Conservation (phyloP, 2,329 filamentous ascomycete genomes). For the Phyllosticta paracitricarpa region DNA sequence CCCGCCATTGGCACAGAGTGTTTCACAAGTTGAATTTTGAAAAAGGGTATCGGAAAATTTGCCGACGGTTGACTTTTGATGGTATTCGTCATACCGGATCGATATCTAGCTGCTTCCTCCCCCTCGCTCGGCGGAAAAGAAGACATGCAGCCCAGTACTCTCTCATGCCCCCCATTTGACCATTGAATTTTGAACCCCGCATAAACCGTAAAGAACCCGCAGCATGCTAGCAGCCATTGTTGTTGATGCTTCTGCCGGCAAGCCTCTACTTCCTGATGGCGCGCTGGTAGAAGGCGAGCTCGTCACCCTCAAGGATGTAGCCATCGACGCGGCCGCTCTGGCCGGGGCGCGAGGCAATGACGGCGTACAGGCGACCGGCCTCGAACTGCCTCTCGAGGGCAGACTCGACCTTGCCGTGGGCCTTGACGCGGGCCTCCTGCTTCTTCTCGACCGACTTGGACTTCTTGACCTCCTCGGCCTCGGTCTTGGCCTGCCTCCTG, state of each 20-base stretch:
- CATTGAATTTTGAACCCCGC: slow-evolving; percentile 27
- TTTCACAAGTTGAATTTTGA: not conserved
- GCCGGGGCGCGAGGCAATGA: slow-evolving; percentile 84
- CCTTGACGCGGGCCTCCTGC: slow-evolving; percentile 78
- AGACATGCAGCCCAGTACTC: slow-evolving; percentile 1
- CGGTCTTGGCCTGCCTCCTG: slow-evolving; percentile 76
- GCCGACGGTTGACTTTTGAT: not conserved
- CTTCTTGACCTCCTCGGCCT: slow-evolving; percentile 73
- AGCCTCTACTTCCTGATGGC: slow-evolving; percentile 89
- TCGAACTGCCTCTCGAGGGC: slow-evolving; percentile 98
- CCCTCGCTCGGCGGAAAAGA: not conserved
- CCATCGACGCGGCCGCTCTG: slow-evolving; percentile 96
- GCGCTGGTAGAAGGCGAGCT: slow-evolving; percentile 99
- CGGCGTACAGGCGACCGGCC: slow-evolving; percentile 93
- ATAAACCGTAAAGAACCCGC: slow-evolving; percentile 31
- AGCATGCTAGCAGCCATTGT: slow-evolving; percentile 18
- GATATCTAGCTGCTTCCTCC: slow-evolving; percentile 3
- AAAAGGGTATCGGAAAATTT: not conserved
- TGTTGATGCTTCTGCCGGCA: not conserved
- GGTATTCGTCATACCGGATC: slow-evolving; percentile 9
- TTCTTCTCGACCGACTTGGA: slow-evolving; percentile 93
- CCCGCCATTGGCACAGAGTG: not conserved
- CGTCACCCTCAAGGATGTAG: slow-evolving; percentile 98
- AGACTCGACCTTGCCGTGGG: slow-evolving; percentile 81
- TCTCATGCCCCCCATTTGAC: slow-evolving; percentile 10